Evolutionary conservation across 2,329 filamentous ascomycete genomes (phyloP).

Genomic region (Myriosclerotinia duriaeana): DNA sequence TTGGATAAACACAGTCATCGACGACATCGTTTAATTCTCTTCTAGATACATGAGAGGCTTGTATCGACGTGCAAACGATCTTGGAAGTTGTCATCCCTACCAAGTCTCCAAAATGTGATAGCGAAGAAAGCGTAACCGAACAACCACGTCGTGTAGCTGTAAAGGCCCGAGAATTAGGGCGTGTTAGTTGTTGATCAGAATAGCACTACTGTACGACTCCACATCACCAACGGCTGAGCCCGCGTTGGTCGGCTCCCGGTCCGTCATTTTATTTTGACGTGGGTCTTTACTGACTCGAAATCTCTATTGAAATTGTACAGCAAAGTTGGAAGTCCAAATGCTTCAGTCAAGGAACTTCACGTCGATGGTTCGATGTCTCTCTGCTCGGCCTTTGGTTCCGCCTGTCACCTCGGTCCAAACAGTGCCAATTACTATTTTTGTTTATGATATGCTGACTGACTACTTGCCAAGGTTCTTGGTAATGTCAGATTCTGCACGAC

Average conservation of each 20-base stretch:
- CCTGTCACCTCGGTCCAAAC: too few relatives aligned
- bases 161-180: too few relatives aligned
- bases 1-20: background rate
- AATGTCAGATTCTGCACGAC: slow-evolving; percentile 9
- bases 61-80: background rate
- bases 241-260: background rate
- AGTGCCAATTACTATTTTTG: background rate
- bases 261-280: background rate
- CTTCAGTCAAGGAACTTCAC: background rate
- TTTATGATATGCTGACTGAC: background rate
- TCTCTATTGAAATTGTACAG: background rate
- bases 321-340: background rate
- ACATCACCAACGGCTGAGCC: slow-evolving; percentile 3
- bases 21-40: background rate
- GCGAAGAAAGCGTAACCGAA: background rate
- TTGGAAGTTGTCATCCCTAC: background rate
- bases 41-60: background rate
- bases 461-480: slow-evolving; percentile 5
- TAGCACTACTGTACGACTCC: background rate
- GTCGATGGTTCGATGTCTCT: background rate
- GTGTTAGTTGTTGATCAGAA: background rate
- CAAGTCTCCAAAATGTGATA: too few relatives aligned
- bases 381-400: background rate
- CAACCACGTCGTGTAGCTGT: background rate
- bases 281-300: background rate